Evolutionary conservation across 345 rosid species (phyloP), one percentile per base, ranked within the genome.

Genomic region (Tarenaya hassleriana): DNA sequence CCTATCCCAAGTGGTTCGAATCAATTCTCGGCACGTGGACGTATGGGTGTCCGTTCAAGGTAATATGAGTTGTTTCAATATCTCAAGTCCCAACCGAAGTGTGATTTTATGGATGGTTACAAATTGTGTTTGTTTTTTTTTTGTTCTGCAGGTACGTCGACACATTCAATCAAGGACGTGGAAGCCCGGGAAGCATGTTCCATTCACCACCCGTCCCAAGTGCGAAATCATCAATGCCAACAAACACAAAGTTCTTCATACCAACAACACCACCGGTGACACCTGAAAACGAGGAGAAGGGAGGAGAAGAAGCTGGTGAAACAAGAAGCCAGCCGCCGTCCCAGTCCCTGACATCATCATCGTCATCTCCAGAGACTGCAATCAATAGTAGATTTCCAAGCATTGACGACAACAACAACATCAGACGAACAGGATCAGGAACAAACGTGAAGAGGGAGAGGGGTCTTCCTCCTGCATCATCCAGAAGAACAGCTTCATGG

Each of bases 1-100:
- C 98, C 97, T 15, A 74, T 88, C 65, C 91, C 96, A 27, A 69
- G 76, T 3, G 52, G 74, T 63, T 72, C 88, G 43, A 92, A 85
- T 74, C 96, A 88, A 47, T 92, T 88, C 63, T 83, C 94, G 15
- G 91, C 91, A 41, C 98, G 91, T 57, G 95, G 94, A 31, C 81
- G 87, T 9, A 75, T 72, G 78, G 95, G 94, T 61, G 84, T 88
- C 54, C 79, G 97, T 18, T 62, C 97, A 51, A 92, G 98, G 98
- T 88, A 76, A 65, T n/a, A n/a, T n/a, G n/a, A n/a, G n/a, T n/a
- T n/a, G n/a, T n/a, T n/a, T 12, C 12, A 39, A 33, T 53, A 60
- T 62, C 79, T 16, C 86, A 82, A 56, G 73, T 57, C 41, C 40
- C 52, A 31, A 69, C 55, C 34, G 73, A 67, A 39, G 75, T 65